phyloP scores from a whole-genome alignment of 2,329 filamentous ascomycete genomes.

The Penicillium occitanis region DNA sequence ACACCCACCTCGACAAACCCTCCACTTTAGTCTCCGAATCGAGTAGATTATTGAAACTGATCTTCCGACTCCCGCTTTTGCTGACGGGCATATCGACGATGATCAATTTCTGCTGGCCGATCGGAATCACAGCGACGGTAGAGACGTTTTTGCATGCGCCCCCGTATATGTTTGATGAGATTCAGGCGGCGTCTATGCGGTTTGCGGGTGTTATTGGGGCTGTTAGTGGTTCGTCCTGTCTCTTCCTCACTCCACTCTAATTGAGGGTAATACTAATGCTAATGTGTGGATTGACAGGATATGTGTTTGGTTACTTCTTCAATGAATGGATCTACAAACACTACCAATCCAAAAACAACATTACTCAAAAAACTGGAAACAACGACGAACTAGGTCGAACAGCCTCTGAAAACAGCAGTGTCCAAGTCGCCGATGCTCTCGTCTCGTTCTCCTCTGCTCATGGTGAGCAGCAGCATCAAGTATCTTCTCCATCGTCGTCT shows the following conservation, averaged over 20 bases:
- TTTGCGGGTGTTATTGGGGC: constrained; percentile 40
- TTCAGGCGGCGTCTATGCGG: constrained; percentile 39
- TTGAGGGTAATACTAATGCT: neutral
- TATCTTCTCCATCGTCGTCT: neutral
- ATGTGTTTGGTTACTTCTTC: constrained; percentile 37
- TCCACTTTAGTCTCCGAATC: constrained; percentile 29
- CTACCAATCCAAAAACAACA: constrained; percentile 22
- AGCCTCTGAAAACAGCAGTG: constrained; percentile 6
- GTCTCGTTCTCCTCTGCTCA: neutral
- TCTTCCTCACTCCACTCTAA: neutral
- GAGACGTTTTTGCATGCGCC: constrained; percentile 35
- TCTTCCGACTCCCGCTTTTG: constrained; percentile 35
- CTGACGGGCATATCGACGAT: constrained; percentile 34
- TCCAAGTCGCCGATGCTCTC: neutral
- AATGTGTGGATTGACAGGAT: constrained; percentile 26
- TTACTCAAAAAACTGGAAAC: neutral
- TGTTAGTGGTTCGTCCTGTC: constrained; percentile 27
- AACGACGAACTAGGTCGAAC: constrained; percentile 7
- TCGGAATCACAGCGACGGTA: constrained; percentile 41
- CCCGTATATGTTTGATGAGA: constrained; percentile 37
- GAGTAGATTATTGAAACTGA: constrained; percentile 27
- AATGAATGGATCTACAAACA: constrained; percentile 35
- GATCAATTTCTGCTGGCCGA: constrained; percentile 41
- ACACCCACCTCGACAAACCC: constrained; percentile 31
- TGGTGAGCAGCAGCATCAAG: neutral